Percentiles rank a stretch among this genome's conserved stretches.
phyloP scores from a whole-genome alignment of 352 stramenopile genomes.

The Phytophthora tubulina region DNA sequence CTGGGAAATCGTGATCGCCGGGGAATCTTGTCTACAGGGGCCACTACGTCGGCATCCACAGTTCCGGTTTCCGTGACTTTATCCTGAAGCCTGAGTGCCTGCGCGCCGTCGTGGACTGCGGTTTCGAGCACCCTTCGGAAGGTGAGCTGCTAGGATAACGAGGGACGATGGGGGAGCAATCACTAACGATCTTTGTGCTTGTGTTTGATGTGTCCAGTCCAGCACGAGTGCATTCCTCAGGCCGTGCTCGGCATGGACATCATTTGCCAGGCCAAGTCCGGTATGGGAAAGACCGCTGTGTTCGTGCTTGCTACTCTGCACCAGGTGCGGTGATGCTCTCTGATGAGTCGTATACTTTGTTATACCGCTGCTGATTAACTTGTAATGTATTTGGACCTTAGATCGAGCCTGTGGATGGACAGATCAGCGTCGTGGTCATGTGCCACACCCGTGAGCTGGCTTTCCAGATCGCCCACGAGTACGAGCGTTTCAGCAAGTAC shows the following conservation, averaged over 20 bases:
- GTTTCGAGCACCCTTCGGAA: conserved; percentile 99
- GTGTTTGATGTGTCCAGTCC: conserved; percentile 70
- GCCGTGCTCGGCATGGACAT: conserved; percentile 99
- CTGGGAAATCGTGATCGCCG: conserved; percentile 32
- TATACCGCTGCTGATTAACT: conserved; percentile 9
- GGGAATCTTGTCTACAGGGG: conserved; percentile 81
- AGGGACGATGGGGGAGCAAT: neutral
- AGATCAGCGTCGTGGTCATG: conserved; percentile 98
- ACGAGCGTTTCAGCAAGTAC: conserved; percentile 99
- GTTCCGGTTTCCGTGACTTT: conserved; percentile 99
- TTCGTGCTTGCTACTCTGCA: conserved; percentile 99
- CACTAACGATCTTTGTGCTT: conserved; percentile 29
- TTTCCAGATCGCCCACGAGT: conserved; percentile 99
- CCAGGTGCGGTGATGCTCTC: conserved; percentile 79
- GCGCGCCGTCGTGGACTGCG: conserved; percentile 98
- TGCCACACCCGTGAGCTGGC: conserved; percentile 99
- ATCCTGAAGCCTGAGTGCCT: conserved; percentile 99
- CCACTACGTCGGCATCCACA: conserved; percentile 99
- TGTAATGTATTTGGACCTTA: conserved; percentile 33
- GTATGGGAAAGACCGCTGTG: conserved; percentile 99
- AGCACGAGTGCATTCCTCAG: conserved; percentile 99
- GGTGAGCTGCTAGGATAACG: conserved; percentile 55
- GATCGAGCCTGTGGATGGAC: conserved; percentile 90
- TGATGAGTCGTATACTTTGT: neutral
- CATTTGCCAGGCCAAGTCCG: conserved; percentile 99